Conservation (phyloP, 441 rosid species). For the Arabidopsis lyrata region DNA sequence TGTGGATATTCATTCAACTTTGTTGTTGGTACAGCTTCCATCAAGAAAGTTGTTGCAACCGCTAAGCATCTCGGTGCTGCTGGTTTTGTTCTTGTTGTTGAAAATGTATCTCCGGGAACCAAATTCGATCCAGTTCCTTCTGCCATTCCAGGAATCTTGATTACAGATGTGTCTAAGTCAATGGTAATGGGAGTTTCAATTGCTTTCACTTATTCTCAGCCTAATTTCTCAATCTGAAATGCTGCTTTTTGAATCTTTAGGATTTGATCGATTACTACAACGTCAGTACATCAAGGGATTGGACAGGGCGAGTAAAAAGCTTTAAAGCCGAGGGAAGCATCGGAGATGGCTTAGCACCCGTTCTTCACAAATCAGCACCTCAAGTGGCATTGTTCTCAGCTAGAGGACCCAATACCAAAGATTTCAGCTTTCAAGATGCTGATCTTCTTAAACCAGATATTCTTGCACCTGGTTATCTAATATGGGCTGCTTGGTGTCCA, state of each 20-base stretch:
- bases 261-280: constrained; percentile 96
- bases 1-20: constrained; percentile 99
- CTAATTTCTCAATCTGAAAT: constrained; percentile 24
- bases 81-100: constrained; percentile 98
- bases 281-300: constrained; percentile 83
- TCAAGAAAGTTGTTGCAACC: constrained; percentile 91
- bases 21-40: constrained; percentile 90
- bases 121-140: constrained; percentile 97
- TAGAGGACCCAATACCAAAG: constrained; percentile 95
- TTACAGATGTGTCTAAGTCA: constrained; percentile 81
- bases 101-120: constrained; percentile 92
- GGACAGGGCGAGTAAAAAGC: constrained; percentile 91
- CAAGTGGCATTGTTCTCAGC: constrained; percentile 97
- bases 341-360: constrained; percentile 89
- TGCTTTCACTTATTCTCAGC: constrained; percentile 11
- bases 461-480: constrained; percentile 94
- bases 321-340: constrained; percentile 89
- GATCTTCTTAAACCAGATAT: constrained; percentile 99
- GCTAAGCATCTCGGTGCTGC: constrained; percentile 90
- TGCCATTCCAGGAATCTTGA: constrained; percentile 84
- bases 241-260: constrained; percentile 44
- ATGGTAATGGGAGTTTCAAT: constrained; percentile 58
- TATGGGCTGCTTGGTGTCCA: constrained; percentile 99
- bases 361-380: constrained; percentile 97
- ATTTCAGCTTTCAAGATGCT: constrained; percentile 94